Base-by-base conservation (phyloP, 306 rosid genomes). In the Luffa aegyptiaca region DNA sequence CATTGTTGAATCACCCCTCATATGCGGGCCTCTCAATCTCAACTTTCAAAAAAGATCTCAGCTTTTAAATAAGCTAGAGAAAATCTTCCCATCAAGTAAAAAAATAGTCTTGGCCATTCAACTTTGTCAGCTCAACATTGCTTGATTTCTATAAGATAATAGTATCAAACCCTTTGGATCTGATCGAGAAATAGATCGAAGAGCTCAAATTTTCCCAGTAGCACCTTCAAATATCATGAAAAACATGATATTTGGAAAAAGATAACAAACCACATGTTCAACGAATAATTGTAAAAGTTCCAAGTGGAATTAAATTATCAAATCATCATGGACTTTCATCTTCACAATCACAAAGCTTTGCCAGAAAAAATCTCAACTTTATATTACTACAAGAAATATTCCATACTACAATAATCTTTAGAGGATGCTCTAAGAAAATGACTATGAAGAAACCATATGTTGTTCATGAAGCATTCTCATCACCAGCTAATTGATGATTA, bases 391-490 rank as follows among this genome's bases (percentile, higher is more conserved):
- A 74, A 74, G 44, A 74, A 33, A 75, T 35, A 35, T 52, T 75
- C 17, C 79, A 75, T 51, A 35, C 48, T 75, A 52, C 79, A 52
- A 75, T 8, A 33, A 75, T n/a, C n/a, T n/a, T n/a, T n/a, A n/a
- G n/a, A 75, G 26, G 78, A 42, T 68, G 57, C 39, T 12, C 48
- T 75, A 52, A 74, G 63, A 51, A 52, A 75, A 51, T 52, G 79
- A 16, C 79, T 26, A 45, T 44, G 58, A 75, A 52, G 48, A 75
- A 52, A 31, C 79, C 44, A 46, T 46, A 74, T 35, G 79, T 75
- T 75, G 63, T 75, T 52, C 63, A 75, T 75, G 46, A 75, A 75
- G 79, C 79, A 75, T 75, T 75, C 11, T n/a, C 79, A 52, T 75
- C 79, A 45, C 78, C 78, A 73, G 44, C 78, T 71, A 71, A 71